These are phyloP conservation scores for Verticillium isaacii DNA, from an alignment of 2,329 filamentous ascomycete genomes.

Conservation along the genomic window DNA sequence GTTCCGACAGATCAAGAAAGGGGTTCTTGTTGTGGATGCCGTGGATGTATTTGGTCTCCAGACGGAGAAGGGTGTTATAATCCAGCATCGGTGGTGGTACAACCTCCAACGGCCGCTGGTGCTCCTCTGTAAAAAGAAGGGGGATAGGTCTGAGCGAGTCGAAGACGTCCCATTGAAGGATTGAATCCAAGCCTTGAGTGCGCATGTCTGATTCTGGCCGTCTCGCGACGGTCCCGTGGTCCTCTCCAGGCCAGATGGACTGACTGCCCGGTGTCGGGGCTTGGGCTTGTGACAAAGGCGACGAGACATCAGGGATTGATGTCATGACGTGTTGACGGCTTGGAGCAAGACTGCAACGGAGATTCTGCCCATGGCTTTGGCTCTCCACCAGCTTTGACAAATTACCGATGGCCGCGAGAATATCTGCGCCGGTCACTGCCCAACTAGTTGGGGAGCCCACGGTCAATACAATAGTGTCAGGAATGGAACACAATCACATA, in stretches of 20 bases:
- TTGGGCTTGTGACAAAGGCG: background rate
- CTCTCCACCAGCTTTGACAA: background rate
- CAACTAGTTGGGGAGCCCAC: background rate
- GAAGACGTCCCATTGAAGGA: background rate
- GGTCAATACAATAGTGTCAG: background rate
- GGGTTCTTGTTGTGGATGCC: constrained; percentile 1
- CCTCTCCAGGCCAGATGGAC: background rate
- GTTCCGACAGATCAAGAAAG: background rate
- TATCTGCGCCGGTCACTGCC: background rate
- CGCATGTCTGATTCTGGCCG: background rate
- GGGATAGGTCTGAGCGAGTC: background rate
- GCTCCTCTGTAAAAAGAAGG: background rate
- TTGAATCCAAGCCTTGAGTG: background rate
- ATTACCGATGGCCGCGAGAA: background rate
- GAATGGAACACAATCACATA: background rate
- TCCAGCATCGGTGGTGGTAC: background rate
- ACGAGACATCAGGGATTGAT: background rate
- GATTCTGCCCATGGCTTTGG: background rate
- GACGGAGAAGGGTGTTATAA: background rate
- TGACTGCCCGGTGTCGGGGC: background rate
- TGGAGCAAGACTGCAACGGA: too few species aligned
- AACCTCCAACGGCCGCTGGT: background rate
- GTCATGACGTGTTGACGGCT: background rate
- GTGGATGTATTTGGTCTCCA: background rate
- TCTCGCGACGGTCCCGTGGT: background rate